A percentile compares a stretch with the other conserved stretches of the same genome.
These are phyloP conservation scores for Poterioochromonas sp. DNA, from an alignment of 352 stramenopile species.

Conservation along the genomic window DNA sequence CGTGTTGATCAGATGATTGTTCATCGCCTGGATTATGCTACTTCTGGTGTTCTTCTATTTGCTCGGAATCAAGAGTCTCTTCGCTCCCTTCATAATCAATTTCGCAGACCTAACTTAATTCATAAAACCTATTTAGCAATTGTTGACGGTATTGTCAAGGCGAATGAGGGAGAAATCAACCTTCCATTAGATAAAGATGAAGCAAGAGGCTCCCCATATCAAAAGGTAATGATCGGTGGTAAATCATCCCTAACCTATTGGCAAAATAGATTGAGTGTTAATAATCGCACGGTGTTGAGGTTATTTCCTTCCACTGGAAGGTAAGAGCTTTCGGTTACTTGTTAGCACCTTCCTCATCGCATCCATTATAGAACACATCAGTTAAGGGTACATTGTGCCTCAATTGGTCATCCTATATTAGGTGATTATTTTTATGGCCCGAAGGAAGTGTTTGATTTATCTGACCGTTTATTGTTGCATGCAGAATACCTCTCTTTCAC, in stretches of 20 bases:
- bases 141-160: background rate
- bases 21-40: constrained; percentile 35
- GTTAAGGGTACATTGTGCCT: constrained; percentile 64
- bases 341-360: background rate
- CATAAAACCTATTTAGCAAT: background rate
- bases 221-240: background rate
- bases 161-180: background rate
- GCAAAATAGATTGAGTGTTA: background rate
- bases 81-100: background rate
- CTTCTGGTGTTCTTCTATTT: constrained; percentile 35
- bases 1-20: background rate
- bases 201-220: background rate
- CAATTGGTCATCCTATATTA: constrained; percentile 62
- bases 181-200: background rate
- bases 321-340: background rate
- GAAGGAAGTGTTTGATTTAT: background rate
- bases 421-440: constrained; percentile 60
- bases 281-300: background rate
- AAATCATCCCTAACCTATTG: background rate
- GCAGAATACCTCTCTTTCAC: constrained; percentile 13
- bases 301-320: background rate
- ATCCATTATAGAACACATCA: constrained; percentile 59
- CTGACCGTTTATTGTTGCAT: constrained; percentile 22
- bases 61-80: constrained; percentile 4
- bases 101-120: background rate